A percentile compares a stretch with the other conserved stretches of the same genome.
Evolutionary conservation across 495 filamentous ascomycete species (phyloP).

Genomic region (Aspergillus campestris): DNA sequence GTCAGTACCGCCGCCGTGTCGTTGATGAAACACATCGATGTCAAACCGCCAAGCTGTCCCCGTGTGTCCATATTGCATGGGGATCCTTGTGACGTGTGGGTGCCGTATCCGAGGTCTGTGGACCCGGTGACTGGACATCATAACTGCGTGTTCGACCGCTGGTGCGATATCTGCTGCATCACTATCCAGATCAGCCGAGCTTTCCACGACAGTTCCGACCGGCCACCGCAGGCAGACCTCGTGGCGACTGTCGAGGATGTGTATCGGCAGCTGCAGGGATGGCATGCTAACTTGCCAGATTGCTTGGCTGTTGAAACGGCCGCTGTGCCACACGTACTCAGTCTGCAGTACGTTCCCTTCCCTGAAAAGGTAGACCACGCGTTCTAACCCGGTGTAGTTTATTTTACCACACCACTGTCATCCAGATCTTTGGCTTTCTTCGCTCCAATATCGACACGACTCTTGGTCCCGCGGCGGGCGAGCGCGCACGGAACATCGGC

Average conservation of each 20-base stretch:
- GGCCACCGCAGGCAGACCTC: constrained; percentile 10
- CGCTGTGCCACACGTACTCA: constrained; percentile 21
- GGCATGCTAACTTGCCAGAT: constrained; percentile 22
- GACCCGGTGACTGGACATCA: constrained; percentile 19
- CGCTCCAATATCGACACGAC: background rate
- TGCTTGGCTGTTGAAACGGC: constrained; percentile 13
- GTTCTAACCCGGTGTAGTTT: constrained; percentile 7
- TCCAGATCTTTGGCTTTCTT: constrained; percentile 18
- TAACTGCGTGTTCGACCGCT: constrained; percentile 19
- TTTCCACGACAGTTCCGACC: constrained; percentile 16
- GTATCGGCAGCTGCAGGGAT: constrained; percentile 19
- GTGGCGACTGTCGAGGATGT: constrained; percentile 9
- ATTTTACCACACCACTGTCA: constrained; percentile 22
- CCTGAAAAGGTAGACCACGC: background rate
- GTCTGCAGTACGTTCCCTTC: constrained; percentile 21
- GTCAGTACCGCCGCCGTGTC: constrained; percentile 16
- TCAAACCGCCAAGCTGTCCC: constrained; percentile 9
- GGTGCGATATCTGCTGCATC: constrained; percentile 19
- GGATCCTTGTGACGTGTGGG: constrained; percentile 21
- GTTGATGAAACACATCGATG: constrained; percentile 19
- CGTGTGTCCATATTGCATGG: constrained; percentile 7
- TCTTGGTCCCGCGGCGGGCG: background rate
- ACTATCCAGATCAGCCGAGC: constrained; percentile 16
- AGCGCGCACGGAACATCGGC: constrained; percentile 2
- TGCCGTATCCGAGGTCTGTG: constrained; percentile 17